These are phyloP conservation scores for Globisporangium mamillatum DNA, from an alignment of 352 stramenopile species.

Conservation along the genomic window DNA sequence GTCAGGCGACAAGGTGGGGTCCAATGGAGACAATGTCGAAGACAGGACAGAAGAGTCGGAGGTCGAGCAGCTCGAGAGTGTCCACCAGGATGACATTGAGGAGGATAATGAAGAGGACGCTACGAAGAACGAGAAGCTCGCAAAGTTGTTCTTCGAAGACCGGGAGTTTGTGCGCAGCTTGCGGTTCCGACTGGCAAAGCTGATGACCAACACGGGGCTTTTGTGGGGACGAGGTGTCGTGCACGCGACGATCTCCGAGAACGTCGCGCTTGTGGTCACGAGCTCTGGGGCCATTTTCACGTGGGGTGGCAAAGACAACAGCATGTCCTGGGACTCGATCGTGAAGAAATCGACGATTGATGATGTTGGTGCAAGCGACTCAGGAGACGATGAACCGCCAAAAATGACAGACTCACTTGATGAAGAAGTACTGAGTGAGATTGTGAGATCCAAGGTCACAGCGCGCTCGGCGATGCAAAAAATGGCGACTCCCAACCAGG, in stretches of 20 bases:
- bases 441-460: constrained; percentile 32
- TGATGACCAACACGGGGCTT: constrained; percentile 87
- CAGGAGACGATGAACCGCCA: constrained; percentile 19
- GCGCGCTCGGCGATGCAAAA: constrained; percentile 50
- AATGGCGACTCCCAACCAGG: constrained; percentile 41
- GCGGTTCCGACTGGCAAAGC: constrained; percentile 57
- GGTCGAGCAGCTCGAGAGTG: constrained; percentile 7
- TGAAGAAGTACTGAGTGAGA: neutral
- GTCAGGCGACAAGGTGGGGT: neutral
- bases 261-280: constrained; percentile 85
- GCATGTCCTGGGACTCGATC: constrained; percentile 34
- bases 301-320: constrained; percentile 82
- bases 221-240: constrained; percentile 89
- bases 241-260: constrained; percentile 78
- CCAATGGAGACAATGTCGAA: neutral
- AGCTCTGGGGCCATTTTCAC: constrained; percentile 80
- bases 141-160: constrained; percentile 64
- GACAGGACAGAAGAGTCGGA: neutral
- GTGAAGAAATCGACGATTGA: constrained; percentile 14
- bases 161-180: constrained; percentile 60
- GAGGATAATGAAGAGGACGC: constrained; percentile 12
- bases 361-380: constrained; percentile 8
- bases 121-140: constrained; percentile 53
- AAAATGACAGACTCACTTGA: neutral
- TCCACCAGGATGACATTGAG: neutral